Percentiles rank a stretch among this genome's conserved stretches.
Conservation (phyloP, 306 rosid genomes). For the Arachis hypogaea region DNA sequence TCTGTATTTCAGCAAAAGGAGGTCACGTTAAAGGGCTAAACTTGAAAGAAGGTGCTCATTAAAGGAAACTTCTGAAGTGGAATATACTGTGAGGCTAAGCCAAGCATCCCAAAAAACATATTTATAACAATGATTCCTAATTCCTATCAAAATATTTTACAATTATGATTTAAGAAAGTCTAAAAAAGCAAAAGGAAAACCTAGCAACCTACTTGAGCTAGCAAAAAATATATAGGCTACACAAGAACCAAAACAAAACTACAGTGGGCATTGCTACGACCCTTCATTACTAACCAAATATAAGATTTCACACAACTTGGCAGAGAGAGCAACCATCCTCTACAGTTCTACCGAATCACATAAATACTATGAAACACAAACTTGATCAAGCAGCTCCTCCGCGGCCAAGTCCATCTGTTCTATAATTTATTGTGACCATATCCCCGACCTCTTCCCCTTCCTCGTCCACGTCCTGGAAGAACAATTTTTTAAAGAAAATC, state of each 20-base stretch:
- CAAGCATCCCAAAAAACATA: conserved; percentile 29
- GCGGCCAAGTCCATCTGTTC: conserved; percentile 52
- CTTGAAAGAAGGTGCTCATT: background rate
- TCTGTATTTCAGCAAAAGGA: background rate
- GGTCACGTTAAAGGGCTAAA: background rate
- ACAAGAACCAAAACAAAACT: conserved; percentile 37
- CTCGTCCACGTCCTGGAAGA: conserved; percentile 69
- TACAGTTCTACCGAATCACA: conserved; percentile 3
- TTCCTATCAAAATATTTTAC: conserved; percentile 44
- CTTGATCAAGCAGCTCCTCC: conserved; percentile 62
- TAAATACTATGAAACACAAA: conserved; percentile 42
- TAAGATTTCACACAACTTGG: conserved; percentile 44
- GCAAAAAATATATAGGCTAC: conserved; percentile 39
- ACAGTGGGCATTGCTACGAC: no score
- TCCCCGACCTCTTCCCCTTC: conserved; percentile 78
- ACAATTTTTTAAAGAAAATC: conserved; percentile 11
- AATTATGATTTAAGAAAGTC: conserved; percentile 25
- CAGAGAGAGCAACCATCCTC: conserved; percentile 51
- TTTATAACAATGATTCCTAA: conserved; percentile 47
- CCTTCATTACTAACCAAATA: background rate
- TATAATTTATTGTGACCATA: conserved; percentile 48
- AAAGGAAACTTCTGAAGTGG: no score
- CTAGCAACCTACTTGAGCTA: conserved; percentile 38
- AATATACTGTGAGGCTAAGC: no score
- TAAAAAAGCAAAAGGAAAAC: conserved; percentile 12